A percentile compares a stretch with the other conserved stretches of the same genome.
These are phyloP conservation scores for Coriolopsis trogii DNA, from an alignment of 1,284 basidiomycete genomes.

Conservation along the genomic window DNA sequence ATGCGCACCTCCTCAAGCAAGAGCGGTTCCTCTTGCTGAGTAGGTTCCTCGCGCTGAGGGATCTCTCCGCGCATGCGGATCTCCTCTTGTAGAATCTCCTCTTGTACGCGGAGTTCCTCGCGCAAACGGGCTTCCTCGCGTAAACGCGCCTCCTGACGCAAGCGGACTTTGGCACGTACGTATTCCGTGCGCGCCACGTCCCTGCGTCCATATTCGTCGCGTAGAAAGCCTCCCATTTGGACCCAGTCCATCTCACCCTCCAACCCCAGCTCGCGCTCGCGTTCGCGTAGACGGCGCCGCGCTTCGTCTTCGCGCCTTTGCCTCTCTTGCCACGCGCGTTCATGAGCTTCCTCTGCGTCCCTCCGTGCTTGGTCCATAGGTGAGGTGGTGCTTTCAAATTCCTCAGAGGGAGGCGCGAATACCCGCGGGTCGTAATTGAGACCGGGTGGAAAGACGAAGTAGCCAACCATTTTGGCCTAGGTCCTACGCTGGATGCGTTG, in stretches of 20 bases:
- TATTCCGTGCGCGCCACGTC: constrained; percentile 51
- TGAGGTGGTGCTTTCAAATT: neutral
- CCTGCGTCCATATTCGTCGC: constrained; percentile 50
- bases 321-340: constrained; percentile 6
- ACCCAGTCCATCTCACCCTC: constrained; percentile 63
- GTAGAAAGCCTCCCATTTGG: constrained; percentile 54
- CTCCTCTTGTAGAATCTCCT: constrained; percentile 42
- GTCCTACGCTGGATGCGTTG: neutral
- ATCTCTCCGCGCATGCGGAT: too few species aligned
- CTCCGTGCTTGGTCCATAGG: neutral
- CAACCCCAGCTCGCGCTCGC: constrained; percentile 36
- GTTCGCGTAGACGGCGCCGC: constrained; percentile 29
- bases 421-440: neutral
- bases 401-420: neutral
- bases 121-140: constrained; percentile 43
- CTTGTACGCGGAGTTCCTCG: neutral
- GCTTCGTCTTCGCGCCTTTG: constrained; percentile 24
- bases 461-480: constrained; percentile 12
- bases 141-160: constrained; percentile 19
- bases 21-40: neutral
- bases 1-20: neutral
- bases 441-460: constrained; percentile 14
- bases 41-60: too few species aligned
- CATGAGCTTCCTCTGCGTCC: neutral
- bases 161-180: neutral